Base-by-base conservation (phyloP, 176 grass and related monocot genomes). In the Dactylis glomerata region DNA sequence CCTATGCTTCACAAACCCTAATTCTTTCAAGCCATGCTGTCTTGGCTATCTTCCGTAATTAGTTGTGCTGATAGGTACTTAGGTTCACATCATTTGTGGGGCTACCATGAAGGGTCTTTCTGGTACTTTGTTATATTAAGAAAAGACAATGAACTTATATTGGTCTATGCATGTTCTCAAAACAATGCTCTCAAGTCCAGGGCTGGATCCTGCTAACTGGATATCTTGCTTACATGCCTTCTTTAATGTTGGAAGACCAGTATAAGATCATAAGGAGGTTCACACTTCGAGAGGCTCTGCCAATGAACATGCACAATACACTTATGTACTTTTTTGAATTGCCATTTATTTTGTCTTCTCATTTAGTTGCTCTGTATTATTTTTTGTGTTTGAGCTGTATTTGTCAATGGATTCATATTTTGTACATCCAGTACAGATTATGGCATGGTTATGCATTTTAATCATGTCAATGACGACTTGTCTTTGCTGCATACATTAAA, bases 71-170 rank as follows among this genome's bases (percentile, higher is more conserved):
- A 24, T 41, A 11, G 10, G 22, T 42, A 42, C 41, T 44, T 71
- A 71, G 68, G 68, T 71, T 71, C 68, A 71, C 22, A 24, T 71
- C 68, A 71, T 71, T 71, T 44, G 38, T 20, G 68, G 37, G 38
- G n/a, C n/a, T 71, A 71, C 38, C 10, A 23, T 42, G 37, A 64
- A 64, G 16, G 17, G 63, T 36, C 16, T 66, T 66, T 66, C 63
- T 66, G 34, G 63, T 26, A 26, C 10, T 24, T 58, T 58, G 56
- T 58, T 58, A 26, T 27, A 26, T 27, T 58, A 58, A 12, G 23
- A 23, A 58, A n/a, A 58, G 27, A 1, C 3, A 23, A 58, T 58
- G 10, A 58, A 58, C 56, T 26, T 58, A 12, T 7, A 7, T 36
- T 66, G 36, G 63, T 66, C 31, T 19, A 19, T 66, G 8, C 31